phyloP scores from a whole-genome alignment of 192 early-diverging fungal genomes.

The Coemansia sp. region DNA sequence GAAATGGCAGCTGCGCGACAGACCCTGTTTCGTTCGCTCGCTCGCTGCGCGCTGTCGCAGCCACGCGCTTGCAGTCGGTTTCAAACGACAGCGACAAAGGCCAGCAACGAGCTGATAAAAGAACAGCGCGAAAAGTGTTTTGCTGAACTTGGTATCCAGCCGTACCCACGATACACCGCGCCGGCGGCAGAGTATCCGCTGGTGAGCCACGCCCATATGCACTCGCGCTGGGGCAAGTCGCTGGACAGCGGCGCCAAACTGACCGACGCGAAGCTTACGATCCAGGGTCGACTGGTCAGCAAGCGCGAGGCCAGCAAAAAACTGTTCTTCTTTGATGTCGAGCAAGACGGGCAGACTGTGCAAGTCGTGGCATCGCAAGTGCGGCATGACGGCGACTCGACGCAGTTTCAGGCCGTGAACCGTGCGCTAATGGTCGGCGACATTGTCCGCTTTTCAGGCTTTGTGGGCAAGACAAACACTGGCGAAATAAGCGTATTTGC shows the following conservation, averaged over 20 bases:
- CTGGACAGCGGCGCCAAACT: slow-evolving; percentile 34
- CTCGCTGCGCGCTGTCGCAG: not conserved
- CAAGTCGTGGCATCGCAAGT: slow-evolving; percentile 67
- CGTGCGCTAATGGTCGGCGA: slow-evolving; percentile 62
- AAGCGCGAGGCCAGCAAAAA: slow-evolving; percentile 71
- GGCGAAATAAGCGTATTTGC: slow-evolving; percentile 72
- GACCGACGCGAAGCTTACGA: slow-evolving; percentile 26
- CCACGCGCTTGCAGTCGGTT: not conserved
- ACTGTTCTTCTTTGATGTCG: slow-evolving; percentile 72
- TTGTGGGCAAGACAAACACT: slow-evolving; percentile 66
- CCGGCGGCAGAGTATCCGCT: slow-evolving; percentile 25
- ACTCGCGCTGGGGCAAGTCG: slow-evolving; percentile 24
- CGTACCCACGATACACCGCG: slow-evolving; percentile 41
- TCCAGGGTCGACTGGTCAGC: slow-evolving; percentile 65
- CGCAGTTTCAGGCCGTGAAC: slow-evolving; percentile 48
- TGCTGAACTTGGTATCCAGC: slow-evolving; percentile 19
- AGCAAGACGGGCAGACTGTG: slow-evolving; percentile 57
- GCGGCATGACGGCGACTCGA: slow-evolving; percentile 21
- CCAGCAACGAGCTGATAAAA: slow-evolving; percentile 18
- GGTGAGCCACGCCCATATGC: slow-evolving; percentile 10
- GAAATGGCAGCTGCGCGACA: slow-evolving; percentile 3
- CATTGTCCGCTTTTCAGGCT: slow-evolving; percentile 63
- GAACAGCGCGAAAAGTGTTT: slow-evolving; percentile 26
- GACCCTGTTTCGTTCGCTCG: not conserved
- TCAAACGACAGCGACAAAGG: slow-evolving; percentile 7